Conservation (phyloP, 73 alveolate genomes). For the Stentor roeselii region DNA sequence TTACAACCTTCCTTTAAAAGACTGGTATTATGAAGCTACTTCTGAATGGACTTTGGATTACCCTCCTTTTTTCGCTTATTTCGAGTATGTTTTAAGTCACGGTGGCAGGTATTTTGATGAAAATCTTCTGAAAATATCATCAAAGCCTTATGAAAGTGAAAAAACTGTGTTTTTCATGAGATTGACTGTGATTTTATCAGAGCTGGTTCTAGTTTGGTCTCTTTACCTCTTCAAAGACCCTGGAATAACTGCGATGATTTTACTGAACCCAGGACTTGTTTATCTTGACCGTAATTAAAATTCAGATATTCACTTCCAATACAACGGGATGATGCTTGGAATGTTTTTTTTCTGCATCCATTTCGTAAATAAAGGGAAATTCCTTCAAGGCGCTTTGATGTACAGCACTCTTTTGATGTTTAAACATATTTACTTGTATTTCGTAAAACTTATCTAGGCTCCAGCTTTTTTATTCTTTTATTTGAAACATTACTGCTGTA, state of each 20-base stretch:
- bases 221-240: conserved; percentile 32
- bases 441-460: conserved; percentile 22
- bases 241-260: neutral
- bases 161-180: conserved; percentile 53
- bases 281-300: conserved; percentile 22
- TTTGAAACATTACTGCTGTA: conserved; percentile 37
- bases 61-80: conserved; percentile 93
- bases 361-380: neutral
- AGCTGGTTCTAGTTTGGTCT: conserved; percentile 55
- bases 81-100: conserved; percentile 70
- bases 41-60: conserved; percentile 91
- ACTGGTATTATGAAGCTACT: conserved; percentile 71
- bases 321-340: conserved; percentile 49
- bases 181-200: conserved; percentile 67
- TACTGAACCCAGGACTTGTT: conserved; percentile 25
- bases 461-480: conserved; percentile 46
- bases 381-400: neutral
- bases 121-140: conserved; percentile 45
- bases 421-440: conserved; percentile 46
- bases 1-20: conserved; percentile 70
- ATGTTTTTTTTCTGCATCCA: conserved; percentile 33
- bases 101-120: conserved; percentile 56
- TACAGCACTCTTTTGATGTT: neutral
- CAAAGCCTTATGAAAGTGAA: conserved; percentile 40
- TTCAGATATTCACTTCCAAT: conserved; percentile 43